A percentile compares a stretch with the other conserved stretches of the same genome.
Evolutionary conservation across 2,329 filamentous ascomycete species (phyloP).

Genomic region (Claviceps sp.): DNA sequence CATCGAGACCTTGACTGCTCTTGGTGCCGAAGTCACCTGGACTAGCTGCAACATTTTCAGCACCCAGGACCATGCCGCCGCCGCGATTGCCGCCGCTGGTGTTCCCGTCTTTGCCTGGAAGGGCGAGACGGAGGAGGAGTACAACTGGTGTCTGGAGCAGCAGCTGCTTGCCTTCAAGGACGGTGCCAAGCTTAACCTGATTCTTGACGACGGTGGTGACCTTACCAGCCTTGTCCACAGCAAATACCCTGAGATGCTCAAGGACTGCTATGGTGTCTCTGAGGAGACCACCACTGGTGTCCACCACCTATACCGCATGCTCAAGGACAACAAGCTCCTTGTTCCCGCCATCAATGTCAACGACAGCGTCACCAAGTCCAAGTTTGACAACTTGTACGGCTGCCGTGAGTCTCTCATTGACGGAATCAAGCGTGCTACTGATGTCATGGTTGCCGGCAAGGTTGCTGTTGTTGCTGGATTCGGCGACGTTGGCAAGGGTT

Average conservation of each 20-base stretch:
- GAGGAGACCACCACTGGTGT: conserved; percentile 99
- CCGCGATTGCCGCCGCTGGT: conserved; percentile 87
- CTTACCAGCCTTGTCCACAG: conserved; percentile 90
- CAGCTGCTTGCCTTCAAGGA: conserved; percentile 96
- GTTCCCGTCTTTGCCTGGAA: conserved; percentile 73
- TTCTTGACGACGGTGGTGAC: conserved; percentile 97
- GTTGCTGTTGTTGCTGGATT: conserved; percentile 93
- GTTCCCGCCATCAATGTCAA: conserved; percentile 98
- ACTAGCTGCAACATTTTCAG: conserved; percentile 99
- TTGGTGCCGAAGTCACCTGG: conserved; percentile 98
- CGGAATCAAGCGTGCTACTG: conserved; percentile 99
- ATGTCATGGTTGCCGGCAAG: conserved; percentile 99
- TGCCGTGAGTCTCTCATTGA: conserved; percentile 98
- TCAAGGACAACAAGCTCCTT: conserved; percentile 80
- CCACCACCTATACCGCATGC: conserved; percentile 97
- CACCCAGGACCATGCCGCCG: conserved; percentile 95
- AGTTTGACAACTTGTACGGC: conserved; percentile 99
- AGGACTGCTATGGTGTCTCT: conserved; percentile 95
- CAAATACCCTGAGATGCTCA: conserved; percentile 97
- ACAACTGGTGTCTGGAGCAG: conserved; percentile 99
- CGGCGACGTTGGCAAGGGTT: conserved; percentile 99
- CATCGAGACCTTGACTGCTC: conserved; percentile 89
- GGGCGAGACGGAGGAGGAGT: conserved; percentile 98
- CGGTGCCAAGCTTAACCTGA: conserved; percentile 91
- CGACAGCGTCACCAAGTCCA: conserved; percentile 99